phyloP scores from a whole-genome alignment of 2,329 filamentous ascomycete species.

The Aspergillus arachidicola region DNA sequence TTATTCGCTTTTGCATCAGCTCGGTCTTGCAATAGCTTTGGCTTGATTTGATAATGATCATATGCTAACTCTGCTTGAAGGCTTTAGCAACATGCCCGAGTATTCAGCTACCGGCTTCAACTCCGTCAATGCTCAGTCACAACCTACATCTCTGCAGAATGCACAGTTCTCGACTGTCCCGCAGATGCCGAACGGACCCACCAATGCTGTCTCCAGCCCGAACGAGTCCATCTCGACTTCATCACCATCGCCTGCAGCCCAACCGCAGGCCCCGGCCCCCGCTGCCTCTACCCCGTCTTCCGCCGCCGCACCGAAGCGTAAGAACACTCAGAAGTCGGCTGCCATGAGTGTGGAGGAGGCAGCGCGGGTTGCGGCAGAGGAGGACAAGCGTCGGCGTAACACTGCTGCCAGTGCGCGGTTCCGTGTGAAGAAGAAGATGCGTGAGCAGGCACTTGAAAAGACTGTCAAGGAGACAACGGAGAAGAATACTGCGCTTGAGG shows the following conservation, averaged over 20 bases:
- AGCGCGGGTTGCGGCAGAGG: conserved; percentile 75
- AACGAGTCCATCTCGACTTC: conserved; percentile 18
- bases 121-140: conserved; percentile 25
- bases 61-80: conserved; percentile 25
- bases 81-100: conserved; percentile 35
- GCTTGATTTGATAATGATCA: neutral
- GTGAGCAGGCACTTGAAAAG: conserved; percentile 81
- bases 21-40: neutral
- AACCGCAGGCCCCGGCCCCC: conserved; percentile 22
- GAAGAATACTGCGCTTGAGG: conserved; percentile 73
- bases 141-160: conserved; percentile 28
- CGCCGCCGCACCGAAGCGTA: conserved; percentile 37
- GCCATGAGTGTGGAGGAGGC: conserved; percentile 66
- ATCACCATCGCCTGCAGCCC: conserved; percentile 20
- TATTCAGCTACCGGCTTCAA: conserved; percentile 34
- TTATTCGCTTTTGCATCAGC: neutral
- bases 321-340: conserved; percentile 39
- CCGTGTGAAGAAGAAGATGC: conserved; percentile 94
- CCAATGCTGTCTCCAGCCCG: conserved; percentile 20
- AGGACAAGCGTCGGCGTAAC: conserved; percentile 88
- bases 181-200: conserved; percentile 21
- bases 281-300: conserved; percentile 21
- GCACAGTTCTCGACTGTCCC: conserved; percentile 26
- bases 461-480: conserved; percentile 82
- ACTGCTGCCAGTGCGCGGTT: conserved; percentile 87